Evolutionary conservation across 2,329 filamentous ascomycete species (phyloP).

Genomic region (Pestalotiopsis sp.): DNA sequence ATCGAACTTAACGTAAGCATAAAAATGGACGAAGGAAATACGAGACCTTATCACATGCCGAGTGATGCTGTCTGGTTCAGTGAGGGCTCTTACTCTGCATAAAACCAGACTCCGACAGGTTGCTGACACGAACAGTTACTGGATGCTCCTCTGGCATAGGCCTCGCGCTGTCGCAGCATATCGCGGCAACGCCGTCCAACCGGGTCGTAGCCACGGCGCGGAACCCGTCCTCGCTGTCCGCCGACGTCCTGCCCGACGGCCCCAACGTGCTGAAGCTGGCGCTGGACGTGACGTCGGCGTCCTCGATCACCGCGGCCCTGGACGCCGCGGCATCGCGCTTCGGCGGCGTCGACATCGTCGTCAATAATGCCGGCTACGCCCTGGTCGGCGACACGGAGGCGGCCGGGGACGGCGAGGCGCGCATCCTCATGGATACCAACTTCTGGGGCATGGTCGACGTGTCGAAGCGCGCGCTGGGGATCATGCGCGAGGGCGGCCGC

Average conservation of each 20-base stretch:
- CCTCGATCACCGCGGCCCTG: conserved; percentile 39
- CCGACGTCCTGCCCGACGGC: conserved; percentile 33
- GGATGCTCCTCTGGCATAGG: conserved; percentile 34
- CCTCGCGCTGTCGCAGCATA: conserved; percentile 23
- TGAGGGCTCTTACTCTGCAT: conserved; percentile 14
- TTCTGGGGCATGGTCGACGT: conserved; percentile 46
- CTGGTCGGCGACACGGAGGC: conserved; percentile 31
- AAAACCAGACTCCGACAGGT: neutral
- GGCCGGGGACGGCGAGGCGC: conserved; percentile 34
- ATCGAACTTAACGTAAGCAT: neutral
- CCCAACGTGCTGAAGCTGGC: conserved; percentile 43
- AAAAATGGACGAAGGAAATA: conserved; percentile 9
- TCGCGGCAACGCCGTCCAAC: conserved; percentile 22
- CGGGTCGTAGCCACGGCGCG: conserved; percentile 36
- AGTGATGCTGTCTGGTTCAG: conserved; percentile 30
- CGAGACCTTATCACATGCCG: conserved; percentile 23
- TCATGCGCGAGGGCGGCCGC: conserved; percentile 37
- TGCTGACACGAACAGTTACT: conserved; percentile 24
- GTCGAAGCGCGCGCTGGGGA: conserved; percentile 37
- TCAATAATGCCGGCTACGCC: conserved; percentile 35
- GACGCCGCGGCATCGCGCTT: conserved; percentile 32
- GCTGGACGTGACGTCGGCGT: conserved; percentile 48
- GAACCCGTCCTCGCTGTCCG: conserved; percentile 40
- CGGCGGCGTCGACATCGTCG: conserved; percentile 35
- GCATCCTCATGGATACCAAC: conserved; percentile 41